Conservation (phyloP, 805 yeast genomes). For the Osmozyma mogii region DNA sequence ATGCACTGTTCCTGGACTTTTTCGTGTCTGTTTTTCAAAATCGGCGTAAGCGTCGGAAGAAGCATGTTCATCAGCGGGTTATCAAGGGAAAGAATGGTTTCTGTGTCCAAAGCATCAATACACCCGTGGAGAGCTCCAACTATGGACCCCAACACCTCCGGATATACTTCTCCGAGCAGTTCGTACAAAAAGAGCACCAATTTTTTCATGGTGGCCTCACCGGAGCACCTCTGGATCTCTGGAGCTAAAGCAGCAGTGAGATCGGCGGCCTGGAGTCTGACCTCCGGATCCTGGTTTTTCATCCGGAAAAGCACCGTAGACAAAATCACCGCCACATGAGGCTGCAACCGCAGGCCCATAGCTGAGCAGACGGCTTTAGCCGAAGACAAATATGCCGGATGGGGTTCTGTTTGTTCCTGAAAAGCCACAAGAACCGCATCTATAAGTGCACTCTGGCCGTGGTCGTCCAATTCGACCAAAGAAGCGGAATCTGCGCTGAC, state of each 20-base stretch:
- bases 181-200: slow-evolving; percentile 77
- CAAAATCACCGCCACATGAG: slow-evolving; percentile 65
- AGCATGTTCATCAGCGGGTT: slow-evolving; percentile 76
- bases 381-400: slow-evolving; percentile 48
- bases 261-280: slow-evolving; percentile 81
- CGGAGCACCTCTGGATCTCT: slow-evolving; percentile 53
- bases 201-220: slow-evolving; percentile 53
- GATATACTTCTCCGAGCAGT: slow-evolving; percentile 88
- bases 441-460: slow-evolving; percentile 56
- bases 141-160: slow-evolving; percentile 86
- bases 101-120: slow-evolving; percentile 50
- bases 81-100: slow-evolving; percentile 40
- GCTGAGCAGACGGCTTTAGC: slow-evolving; percentile 58
- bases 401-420: slow-evolving; percentile 66
- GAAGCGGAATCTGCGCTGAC: slow-evolving; percentile 30
- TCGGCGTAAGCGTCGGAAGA: slow-evolving; percentile 84
- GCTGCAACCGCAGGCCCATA: slow-evolving; percentile 56
- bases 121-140: slow-evolving; percentile 63
- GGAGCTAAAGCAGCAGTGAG: slow-evolving; percentile 60
- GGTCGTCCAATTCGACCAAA: slow-evolving; percentile 48
- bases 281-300: slow-evolving; percentile 60
- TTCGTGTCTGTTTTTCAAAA: slow-evolving; percentile 80
- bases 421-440: slow-evolving; percentile 78
- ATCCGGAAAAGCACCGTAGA: slow-evolving; percentile 66
- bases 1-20: slow-evolving; percentile 84